phyloP scores from a whole-genome alignment of 495 filamentous ascomycete genomes.

The Pseudoneurospora amorphoporcata region DNA sequence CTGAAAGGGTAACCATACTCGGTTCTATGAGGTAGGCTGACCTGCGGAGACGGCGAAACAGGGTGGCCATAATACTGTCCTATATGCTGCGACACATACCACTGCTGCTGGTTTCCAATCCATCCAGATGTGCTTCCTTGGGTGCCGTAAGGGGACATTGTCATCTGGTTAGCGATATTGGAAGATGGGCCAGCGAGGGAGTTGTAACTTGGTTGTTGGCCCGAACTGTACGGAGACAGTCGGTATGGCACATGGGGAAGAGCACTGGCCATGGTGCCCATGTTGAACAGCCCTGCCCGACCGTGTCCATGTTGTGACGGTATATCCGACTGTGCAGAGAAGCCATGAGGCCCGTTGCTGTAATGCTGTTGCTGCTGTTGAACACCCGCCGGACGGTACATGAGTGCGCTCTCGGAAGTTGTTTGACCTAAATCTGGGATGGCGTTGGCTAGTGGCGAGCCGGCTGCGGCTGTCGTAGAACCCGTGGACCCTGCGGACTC shows the following conservation, averaged over 20 bases:
- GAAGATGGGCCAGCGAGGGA: conserved; percentile 26
- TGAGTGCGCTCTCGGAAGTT: neutral
- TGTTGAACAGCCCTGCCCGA: conserved; percentile 29
- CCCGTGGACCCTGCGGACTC: neutral
- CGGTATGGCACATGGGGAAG: conserved; percentile 30
- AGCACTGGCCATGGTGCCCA: conserved; percentile 28
- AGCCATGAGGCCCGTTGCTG: conserved; percentile 21
- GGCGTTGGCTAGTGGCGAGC: conserved; percentile 3
- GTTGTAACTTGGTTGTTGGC: conserved; percentile 29
- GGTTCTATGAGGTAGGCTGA: conserved; percentile 20
- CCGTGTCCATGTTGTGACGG: conserved; percentile 18
- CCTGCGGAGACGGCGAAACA: conserved; percentile 22
- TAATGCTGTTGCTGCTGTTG: conserved; percentile 19
- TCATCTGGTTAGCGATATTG: conserved; percentile 32
- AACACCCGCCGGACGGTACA: neutral
- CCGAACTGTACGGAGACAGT: conserved; percentile 20
- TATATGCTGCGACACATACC: conserved; percentile 34
- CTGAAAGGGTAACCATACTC: conserved; percentile 29
- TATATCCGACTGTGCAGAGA: conserved; percentile 30
- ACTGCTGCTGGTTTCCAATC: conserved; percentile 26
- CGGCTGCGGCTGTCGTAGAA: neutral
- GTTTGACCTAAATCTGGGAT: neutral
- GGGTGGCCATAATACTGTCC: conserved; percentile 28
- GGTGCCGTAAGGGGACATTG: conserved; percentile 34
- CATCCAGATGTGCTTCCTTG: conserved; percentile 21